phyloP scores from a whole-genome alignment of 257 asterid species.

The Petunia axillaris region DNA sequence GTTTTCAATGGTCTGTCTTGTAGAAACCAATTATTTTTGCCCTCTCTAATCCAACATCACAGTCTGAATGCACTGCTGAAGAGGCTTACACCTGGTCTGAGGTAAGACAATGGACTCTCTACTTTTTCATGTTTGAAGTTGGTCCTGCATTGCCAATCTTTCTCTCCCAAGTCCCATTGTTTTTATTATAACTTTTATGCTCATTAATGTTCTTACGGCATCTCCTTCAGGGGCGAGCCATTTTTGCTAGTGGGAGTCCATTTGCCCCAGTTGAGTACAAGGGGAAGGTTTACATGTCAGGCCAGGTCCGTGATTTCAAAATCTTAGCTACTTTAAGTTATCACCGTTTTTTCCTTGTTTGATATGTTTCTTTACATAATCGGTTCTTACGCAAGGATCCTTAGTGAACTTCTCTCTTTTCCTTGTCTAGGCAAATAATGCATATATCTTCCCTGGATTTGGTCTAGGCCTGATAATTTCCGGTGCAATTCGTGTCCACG shows the following conservation, averaged over 20 bases:
- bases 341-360: neutral
- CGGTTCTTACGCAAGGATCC: neutral
- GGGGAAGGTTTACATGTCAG: conserved; percentile 59
- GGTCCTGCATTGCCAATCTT: neutral
- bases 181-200: neutral
- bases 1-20: conserved; percentile 26
- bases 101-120: conserved; percentile 40
- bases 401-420: conserved; percentile 4
- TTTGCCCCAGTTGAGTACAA: conserved; percentile 65
- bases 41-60: conserved; percentile 94
- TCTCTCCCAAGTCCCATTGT: neutral
- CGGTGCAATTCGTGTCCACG: conserved; percentile 92
- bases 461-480: conserved; percentile 93
- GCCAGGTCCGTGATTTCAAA: conserved; percentile 55
- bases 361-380: conserved; percentile 1
- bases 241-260: conserved; percentile 87
- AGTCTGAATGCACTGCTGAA: conserved; percentile 92
- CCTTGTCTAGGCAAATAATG: conserved; percentile 74
- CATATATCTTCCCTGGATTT: conserved; percentile 87
- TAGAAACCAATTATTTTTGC: conserved; percentile 91
- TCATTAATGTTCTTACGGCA: conserved; percentile 22
- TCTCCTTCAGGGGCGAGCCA: conserved; percentile 63
- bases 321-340: neutral
- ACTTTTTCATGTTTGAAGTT: neutral
- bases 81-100: conserved; percentile 90